Evolutionary conservation across 345 rosid genomes (phyloP), one percentile per base, ranked within the genome.

Genomic region (Linum usitatissimum): DNA sequence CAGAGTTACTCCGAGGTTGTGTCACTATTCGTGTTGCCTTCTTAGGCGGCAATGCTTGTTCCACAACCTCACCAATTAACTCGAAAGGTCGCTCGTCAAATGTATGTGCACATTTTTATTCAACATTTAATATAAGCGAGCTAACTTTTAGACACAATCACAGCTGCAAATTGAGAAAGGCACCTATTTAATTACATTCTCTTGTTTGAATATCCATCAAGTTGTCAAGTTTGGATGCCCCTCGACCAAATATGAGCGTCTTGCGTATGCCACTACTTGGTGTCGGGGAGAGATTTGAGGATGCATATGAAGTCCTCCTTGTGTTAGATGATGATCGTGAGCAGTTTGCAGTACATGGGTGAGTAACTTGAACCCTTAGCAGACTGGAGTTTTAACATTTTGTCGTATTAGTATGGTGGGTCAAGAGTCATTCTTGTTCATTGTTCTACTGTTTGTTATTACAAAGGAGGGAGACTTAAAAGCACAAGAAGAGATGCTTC

Each of bases 321-420:
- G 83, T 90, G 68, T 66, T 92, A 70, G 97, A 92, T 79, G 97
- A 92, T 79, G 91, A 87, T 61, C 74, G 90, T 53, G 95, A 90
- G 81, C 87, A 90, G 57, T 90, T 85, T 78, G 81, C 85, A 23
- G 58, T 65, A 65, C 84, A 70, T 36, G 85, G 97, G 95, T 90
- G 59, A 64, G 89, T 79, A 20, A 48, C 61, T 77, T 61, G 54
- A 48, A 59, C 28, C 65, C 55, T 15, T 45, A 60, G 48, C 53
- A 55, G 69, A 23, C n/a, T 66, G 10, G n/a, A 12, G 51, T 45
- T 45, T 45, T 45, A 45, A 40, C 51, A 3, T 34, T 4, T 34
- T 34, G 1, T 34, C 51, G 10, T 34, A 34, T 34, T 5, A 4
- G 3, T 4, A 34, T 34, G 6, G 38, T 34, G 6, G 38, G 38